Percentiles rank a stretch among this genome's conserved stretches.
Conservation (phyloP, 2,329 filamentous ascomycete genomes). For the Calonectria ilicicola region DNA sequence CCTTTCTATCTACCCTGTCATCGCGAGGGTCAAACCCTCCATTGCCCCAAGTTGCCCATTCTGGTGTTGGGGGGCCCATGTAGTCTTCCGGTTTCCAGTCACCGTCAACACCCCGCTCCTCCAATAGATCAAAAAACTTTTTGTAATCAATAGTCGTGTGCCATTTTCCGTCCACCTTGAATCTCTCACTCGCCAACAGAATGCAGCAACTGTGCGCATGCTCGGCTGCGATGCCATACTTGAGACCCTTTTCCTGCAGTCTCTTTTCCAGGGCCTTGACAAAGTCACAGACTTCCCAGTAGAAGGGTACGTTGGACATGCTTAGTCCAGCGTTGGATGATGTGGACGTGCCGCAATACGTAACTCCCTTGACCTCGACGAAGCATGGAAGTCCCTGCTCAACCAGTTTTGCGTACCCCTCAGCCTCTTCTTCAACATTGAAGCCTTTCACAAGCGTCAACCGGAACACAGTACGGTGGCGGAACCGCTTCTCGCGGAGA, state of each 20-base stretch:
- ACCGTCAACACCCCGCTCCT: conserved; percentile 72
- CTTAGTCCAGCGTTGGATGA: conserved; percentile 86
- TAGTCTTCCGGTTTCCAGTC: conserved; percentile 92
- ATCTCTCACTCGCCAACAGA: conserved; percentile 84
- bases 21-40: conserved; percentile 95
- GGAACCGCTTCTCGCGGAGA: conserved; percentile 82
- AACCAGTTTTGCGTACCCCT: conserved; percentile 90
- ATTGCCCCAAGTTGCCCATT: conserved; percentile 95
- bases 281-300: conserved; percentile 88
- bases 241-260: conserved; percentile 76
- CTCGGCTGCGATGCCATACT: conserved; percentile 93
- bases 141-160: conserved; percentile 93
- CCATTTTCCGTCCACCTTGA: conserved; percentile 83
- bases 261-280: conserved; percentile 80
- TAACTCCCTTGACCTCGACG: conserved; percentile 96
- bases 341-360: conserved; percentile 92
- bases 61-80: conserved; percentile 84
- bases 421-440: conserved; percentile 93
- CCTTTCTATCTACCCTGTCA: conserved; percentile 87
- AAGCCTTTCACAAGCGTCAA: conserved; percentile 97
- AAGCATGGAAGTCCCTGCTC: conserved; percentile 90
- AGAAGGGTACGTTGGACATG: conserved; percentile 99
- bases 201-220: conserved; percentile 96
- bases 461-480: conserved; percentile 93
- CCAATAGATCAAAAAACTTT: conserved; percentile 86